Percentiles rank a stretch among this genome's conserved stretches.
These are phyloP conservation scores for Aspergillus homomorphus DNA, from an alignment of 495 filamentous ascomycete species.

Conservation along the genomic window DNA sequence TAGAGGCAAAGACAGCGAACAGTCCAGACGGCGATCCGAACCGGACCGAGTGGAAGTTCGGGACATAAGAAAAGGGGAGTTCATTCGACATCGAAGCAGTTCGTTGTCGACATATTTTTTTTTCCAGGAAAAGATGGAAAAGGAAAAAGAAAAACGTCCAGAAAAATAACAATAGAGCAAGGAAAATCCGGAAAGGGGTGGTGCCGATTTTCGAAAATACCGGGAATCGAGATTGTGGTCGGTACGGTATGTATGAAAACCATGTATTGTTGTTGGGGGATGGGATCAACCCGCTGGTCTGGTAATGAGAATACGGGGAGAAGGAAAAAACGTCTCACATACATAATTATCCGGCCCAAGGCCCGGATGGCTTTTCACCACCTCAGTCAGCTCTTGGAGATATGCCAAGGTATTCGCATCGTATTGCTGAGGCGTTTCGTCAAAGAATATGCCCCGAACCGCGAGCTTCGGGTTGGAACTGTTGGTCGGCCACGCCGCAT, in stretches of 20 bases:
- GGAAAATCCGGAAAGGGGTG: not conserved
- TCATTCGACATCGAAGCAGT: not conserved
- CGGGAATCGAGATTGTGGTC: not conserved
- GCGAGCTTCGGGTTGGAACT: conserved; percentile 33
- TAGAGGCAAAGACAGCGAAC: not conserved
- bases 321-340: conserved; percentile 21
- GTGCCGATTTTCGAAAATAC: not conserved
- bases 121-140: no score
- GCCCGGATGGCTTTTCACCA: conserved; percentile 32
- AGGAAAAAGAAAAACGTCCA: not conserved
- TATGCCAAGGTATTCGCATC: conserved; percentile 32
- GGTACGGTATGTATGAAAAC: not conserved
- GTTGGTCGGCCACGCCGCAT: conserved; percentile 44
- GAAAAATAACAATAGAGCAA: not conserved
- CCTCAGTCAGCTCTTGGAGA: conserved; percentile 34
- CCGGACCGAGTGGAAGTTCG: not conserved
- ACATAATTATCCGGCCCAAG: conserved; percentile 41
- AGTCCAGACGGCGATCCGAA: not conserved
- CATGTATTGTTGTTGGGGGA: not conserved
- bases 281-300: not conserved
- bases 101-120: not conserved
- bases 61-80: not conserved
- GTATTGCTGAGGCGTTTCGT: conserved; percentile 47
- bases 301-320: conserved; percentile 8
- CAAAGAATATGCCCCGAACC: conserved; percentile 48